phyloP scores from a whole-genome alignment of 352 stramenopile genomes.

The Globisporangium megalacanthum region DNA sequence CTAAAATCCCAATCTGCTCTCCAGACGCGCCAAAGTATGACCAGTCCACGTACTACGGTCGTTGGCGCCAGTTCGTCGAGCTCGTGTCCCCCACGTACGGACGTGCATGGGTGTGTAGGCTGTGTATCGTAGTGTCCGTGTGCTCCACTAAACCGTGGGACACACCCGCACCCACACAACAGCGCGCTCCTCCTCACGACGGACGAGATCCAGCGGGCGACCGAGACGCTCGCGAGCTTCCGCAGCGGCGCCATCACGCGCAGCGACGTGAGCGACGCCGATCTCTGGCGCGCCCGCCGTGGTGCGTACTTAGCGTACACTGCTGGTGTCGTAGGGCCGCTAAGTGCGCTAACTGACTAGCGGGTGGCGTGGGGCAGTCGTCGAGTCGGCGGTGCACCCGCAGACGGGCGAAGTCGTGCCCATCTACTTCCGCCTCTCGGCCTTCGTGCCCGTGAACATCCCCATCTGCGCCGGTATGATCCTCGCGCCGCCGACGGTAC shows the following conservation, averaged over 20 bases:
- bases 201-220: constrained; percentile 55
- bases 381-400: constrained; percentile 75
- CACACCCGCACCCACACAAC: neutral
- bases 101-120: too few species aligned
- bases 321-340: too few species aligned
- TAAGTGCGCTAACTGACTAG: neutral
- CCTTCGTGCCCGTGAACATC: constrained; percentile 87
- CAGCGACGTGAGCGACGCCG: constrained; percentile 42
- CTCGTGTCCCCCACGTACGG: constrained; percentile 56
- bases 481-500: constrained; percentile 64
- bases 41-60: constrained; percentile 81
- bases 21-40: constrained; percentile 74
- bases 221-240: constrained; percentile 48
- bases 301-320: constrained; percentile 17
- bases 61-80: constrained; percentile 81
- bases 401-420: constrained; percentile 78
- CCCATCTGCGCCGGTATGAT: constrained; percentile 85
- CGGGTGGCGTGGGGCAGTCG: constrained; percentile 24
- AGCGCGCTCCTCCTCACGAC: constrained; percentile 69
- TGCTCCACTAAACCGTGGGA: neutral
- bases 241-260: constrained; percentile 41
- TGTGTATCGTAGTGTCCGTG: too few species aligned
- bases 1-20: neutral
- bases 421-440: constrained; percentile 62
- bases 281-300: constrained; percentile 75